Conservation (phyloP, 495 filamentous ascomycete genomes). For the Hypoxylon subgilvum region DNA sequence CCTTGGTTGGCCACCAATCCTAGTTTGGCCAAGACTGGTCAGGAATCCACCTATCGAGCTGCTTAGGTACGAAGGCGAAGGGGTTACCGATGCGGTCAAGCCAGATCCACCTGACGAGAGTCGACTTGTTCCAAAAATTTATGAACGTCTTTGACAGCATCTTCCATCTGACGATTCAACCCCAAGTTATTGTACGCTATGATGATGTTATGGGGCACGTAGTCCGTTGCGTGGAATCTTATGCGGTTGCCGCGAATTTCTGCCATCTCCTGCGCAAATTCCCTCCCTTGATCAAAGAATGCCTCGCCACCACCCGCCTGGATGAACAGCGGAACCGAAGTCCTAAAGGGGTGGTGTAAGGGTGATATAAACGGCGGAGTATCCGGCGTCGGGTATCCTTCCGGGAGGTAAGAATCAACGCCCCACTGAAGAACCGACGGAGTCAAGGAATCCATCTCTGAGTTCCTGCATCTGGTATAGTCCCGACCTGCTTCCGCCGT, state of each 20-base stretch:
- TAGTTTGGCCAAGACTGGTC: too few species aligned
- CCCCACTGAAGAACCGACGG: slow-evolving; percentile 27
- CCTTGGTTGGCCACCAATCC: too few species aligned
- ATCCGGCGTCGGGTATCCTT: neutral
- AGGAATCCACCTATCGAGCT: too few species aligned
- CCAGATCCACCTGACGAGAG: too few species aligned
- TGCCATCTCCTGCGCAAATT: slow-evolving; percentile 22
- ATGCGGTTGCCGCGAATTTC: slow-evolving; percentile 7
- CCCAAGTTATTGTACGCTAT: neutral
- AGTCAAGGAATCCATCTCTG: slow-evolving; percentile 4
- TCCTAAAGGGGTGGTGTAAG: slow-evolving; percentile 24
- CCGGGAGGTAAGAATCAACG: slow-evolving; percentile 19
- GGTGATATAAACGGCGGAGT: slow-evolving; percentile 22
- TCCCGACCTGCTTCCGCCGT: slow-evolving; percentile 2
- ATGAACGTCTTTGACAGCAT: neutral
- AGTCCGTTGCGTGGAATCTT: slow-evolving; percentile 7
- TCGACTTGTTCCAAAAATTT: neutral
- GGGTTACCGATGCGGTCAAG: too few species aligned
- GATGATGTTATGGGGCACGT: slow-evolving; percentile 8
- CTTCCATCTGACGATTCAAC: neutral
- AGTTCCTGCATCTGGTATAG: neutral
- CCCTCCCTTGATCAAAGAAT: neutral
- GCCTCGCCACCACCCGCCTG: slow-evolving; percentile 16
- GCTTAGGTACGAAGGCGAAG: too few species aligned
- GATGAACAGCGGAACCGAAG: slow-evolving; percentile 12